These are phyloP conservation scores for Penicillium waksmanii DNA, from an alignment of 495 filamentous ascomycete species.

Conservation along the genomic window DNA sequence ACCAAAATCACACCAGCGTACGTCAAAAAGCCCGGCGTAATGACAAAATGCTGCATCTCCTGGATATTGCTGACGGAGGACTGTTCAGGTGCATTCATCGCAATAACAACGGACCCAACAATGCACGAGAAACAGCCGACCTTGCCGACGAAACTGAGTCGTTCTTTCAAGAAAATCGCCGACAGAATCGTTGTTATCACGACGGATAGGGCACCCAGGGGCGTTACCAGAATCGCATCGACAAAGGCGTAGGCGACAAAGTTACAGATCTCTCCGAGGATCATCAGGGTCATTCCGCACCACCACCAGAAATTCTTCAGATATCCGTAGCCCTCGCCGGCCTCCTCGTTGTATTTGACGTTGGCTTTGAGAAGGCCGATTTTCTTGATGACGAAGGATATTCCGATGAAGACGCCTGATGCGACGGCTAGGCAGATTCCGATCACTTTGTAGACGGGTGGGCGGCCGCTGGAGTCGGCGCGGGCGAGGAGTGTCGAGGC, in stretches of 20 bases:
- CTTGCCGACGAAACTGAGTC: conserved; percentile 93
- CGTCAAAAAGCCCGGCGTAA: conserved; percentile 81
- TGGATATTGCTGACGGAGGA: conserved; percentile 87
- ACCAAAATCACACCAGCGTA: conserved; percentile 86
- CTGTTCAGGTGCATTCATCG: conserved; percentile 87
- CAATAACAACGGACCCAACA: conserved; percentile 89
- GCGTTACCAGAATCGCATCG: conserved; percentile 95
- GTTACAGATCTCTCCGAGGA: conserved; percentile 94
- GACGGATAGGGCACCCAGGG: conserved; percentile 91
- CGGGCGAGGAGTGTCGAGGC: conserved; percentile 54
- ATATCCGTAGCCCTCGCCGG: conserved; percentile 97
- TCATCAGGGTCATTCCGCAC: conserved; percentile 96
- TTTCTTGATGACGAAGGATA: conserved; percentile 97
- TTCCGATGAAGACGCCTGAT: conserved; percentile 91
- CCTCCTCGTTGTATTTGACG: conserved; percentile 93
- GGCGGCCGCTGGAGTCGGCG: conserved; percentile 47
- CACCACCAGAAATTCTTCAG: conserved; percentile 97
- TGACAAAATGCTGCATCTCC: conserved; percentile 87
- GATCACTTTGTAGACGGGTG: conserved; percentile 78
- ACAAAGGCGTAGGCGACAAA: conserved; percentile 97
- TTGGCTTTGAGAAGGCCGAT: conserved; percentile 88
- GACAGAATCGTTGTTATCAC: conserved; percentile 92
- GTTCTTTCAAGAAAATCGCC: conserved; percentile 94
- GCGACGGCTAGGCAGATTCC: conserved; percentile 85
- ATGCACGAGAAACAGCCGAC: conserved; percentile 96